These are phyloP conservation scores for Kodamaea restingae DNA, from an alignment of 805 yeast genomes.

Conservation along the genomic window DNA sequence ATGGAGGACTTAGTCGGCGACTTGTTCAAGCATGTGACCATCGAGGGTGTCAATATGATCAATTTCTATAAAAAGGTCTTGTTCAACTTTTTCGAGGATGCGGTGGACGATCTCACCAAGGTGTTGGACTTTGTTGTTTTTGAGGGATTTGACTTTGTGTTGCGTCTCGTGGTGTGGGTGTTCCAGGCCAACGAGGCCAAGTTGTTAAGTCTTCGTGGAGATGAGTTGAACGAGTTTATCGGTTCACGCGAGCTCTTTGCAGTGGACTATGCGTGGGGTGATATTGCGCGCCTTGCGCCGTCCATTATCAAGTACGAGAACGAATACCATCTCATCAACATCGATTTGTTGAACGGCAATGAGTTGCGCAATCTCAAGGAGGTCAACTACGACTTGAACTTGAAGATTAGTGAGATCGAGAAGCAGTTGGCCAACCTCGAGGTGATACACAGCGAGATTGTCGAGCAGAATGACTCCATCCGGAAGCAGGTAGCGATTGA, in stretches of 20 bases:
- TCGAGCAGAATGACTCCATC: slow-evolving; percentile 29
- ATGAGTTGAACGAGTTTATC: slow-evolving; percentile 22
- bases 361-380: slow-evolving; percentile 38
- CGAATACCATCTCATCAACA: slow-evolving; percentile 35
- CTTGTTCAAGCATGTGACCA: slow-evolving; percentile 29
- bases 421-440: slow-evolving; percentile 27
- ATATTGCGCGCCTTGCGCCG: slow-evolving; percentile 19
- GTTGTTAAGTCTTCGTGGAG: slow-evolving; percentile 21
- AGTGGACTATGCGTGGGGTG: slow-evolving; percentile 10
- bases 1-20: slow-evolving; percentile 30
- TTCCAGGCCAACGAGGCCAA: slow-evolving; percentile 15
- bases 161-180: slow-evolving; percentile 24
- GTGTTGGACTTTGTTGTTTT: slow-evolving; percentile 35
- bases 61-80: slow-evolving; percentile 18
- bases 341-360: slow-evolving; percentile 34
- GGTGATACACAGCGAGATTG: slow-evolving; percentile 35
- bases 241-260: slow-evolving; percentile 16
- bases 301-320: slow-evolving; percentile 32
- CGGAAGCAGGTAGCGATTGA: slow-evolving; percentile 12
- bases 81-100: slow-evolving; percentile 17
- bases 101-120: slow-evolving; percentile 8
- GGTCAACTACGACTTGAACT: slow-evolving; percentile 29
- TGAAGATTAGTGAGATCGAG: slow-evolving; percentile 24
- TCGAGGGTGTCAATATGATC: slow-evolving; percentile 33
- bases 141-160: slow-evolving; percentile 37